phyloP scores from a whole-genome alignment of 1,139 yeast species.

The Geotrichum candidum region DNA sequence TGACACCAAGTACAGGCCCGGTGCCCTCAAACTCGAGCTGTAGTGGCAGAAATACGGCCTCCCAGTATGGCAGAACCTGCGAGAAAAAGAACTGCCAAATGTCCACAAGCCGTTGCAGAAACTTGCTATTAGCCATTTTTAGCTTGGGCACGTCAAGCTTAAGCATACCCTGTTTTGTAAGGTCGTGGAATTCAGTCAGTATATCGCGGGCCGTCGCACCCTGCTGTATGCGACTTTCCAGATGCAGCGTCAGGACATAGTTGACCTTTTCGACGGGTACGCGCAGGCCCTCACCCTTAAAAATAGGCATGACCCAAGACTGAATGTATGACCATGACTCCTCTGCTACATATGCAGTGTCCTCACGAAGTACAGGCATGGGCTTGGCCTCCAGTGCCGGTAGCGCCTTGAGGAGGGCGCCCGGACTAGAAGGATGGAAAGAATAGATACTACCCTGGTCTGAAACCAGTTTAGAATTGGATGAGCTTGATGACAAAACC shows the following conservation, averaged over 20 bases:
- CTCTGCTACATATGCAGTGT: constrained; percentile 44
- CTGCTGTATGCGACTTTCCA: constrained; percentile 38
- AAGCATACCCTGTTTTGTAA: constrained; percentile 42
- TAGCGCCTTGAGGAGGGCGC: constrained; percentile 31
- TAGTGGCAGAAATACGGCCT: constrained; percentile 55
- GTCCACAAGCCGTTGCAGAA: constrained; percentile 33
- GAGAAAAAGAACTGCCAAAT: constrained; percentile 53
- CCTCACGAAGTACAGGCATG: constrained; percentile 35
- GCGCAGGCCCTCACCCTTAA: constrained; percentile 44
- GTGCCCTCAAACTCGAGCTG: constrained; percentile 45
- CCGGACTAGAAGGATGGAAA: constrained; percentile 40
- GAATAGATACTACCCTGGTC: constrained; percentile 43
- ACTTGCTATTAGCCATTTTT: constrained; percentile 22
- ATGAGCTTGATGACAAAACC: constrained; percentile 43
- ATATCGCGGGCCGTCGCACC: constrained; percentile 39
- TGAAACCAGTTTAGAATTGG: constrained; percentile 43
- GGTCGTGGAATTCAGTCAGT: constrained; percentile 43
- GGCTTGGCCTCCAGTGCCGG: constrained; percentile 33
- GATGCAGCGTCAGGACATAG: constrained; percentile 43
- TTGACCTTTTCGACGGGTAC: constrained; percentile 55
- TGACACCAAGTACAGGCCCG: constrained; percentile 33
- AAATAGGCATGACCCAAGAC: constrained; percentile 43
- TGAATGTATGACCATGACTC: constrained; percentile 47
- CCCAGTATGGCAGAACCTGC: constrained; percentile 50
- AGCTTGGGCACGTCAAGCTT: constrained; percentile 35